Evolutionary conservation across 75 land plant genomes (phyloP).

Genomic region (Selaginella moellendorffii): DNA sequence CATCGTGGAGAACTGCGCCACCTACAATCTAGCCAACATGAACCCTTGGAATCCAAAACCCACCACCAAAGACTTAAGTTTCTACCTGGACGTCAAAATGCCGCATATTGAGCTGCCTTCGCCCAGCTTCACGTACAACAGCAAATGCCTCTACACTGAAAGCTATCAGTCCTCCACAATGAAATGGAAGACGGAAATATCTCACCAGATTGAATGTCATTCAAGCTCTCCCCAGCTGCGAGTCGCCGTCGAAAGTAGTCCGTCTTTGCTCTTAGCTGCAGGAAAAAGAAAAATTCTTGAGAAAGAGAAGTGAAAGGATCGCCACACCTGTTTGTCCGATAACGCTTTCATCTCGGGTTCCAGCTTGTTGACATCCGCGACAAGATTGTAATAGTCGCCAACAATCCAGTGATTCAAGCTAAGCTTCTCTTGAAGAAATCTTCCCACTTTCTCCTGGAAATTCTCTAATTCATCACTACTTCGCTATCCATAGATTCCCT

Average conservation of each 20-base stretch:
- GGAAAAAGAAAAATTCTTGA: not conserved
- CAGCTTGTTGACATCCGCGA: not conserved
- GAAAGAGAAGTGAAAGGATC: not conserved
- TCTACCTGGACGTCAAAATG: conserved; percentile 99
- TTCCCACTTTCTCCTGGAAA: not conserved
- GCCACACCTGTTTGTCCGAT: not conserved
- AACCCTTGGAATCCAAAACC: not conserved
- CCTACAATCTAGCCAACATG: conserved; percentile 97
- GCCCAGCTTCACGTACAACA: conserved; percentile 97
- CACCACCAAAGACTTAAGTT: not conserved
- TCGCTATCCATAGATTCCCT: no score
- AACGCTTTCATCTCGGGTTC: not conserved
- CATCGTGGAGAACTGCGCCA: conserved; percentile 98
- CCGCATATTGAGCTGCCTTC: conserved; percentile 92
- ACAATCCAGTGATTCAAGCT: not conserved
- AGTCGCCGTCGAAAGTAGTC: conserved; percentile 59
- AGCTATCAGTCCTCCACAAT: not conserved
- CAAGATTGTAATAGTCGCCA: not conserved
- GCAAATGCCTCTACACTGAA: conserved; percentile 81
- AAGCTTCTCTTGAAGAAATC: not conserved
- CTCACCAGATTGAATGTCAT: conserved; percentile 87
- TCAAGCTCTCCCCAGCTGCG: conserved; percentile 52
- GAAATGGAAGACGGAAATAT: no score
- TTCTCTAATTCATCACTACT: no score
- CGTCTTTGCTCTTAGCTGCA: conserved; percentile 53